phyloP scores from a whole-genome alignment of 768 basidiomycete species.

The Nidularia sp. region DNA sequence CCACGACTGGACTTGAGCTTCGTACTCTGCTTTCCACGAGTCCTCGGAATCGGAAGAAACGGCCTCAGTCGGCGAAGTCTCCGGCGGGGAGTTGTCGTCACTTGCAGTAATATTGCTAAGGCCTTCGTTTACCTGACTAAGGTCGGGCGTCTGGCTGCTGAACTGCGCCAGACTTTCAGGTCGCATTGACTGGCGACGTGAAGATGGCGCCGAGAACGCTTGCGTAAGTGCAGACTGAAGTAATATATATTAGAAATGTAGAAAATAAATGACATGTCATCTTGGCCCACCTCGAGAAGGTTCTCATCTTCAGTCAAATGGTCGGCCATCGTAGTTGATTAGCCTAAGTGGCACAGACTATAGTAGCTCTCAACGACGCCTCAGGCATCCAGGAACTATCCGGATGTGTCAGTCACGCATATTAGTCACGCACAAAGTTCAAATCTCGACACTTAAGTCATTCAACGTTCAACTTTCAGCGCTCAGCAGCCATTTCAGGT shows the following conservation, averaged over 20 bases:
- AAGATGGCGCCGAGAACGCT: slow-evolving; percentile 23
- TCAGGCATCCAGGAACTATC: no score
- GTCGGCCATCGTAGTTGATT: background rate
- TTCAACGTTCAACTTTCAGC: no score
- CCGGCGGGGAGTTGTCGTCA: background rate
- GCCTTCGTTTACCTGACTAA: background rate
- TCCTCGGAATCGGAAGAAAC: slow-evolving; percentile 28
- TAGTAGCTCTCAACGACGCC: no score
- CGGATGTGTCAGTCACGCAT: no score
- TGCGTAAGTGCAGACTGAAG: slow-evolving; percentile 25
- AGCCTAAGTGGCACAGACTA: no score
- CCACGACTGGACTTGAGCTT: slow-evolving; percentile 67
- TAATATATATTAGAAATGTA: slow-evolving; percentile 1
- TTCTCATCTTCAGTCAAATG: slow-evolving; percentile 12
- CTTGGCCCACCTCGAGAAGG: slow-evolving; percentile 22
- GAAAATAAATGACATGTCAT: background rate
- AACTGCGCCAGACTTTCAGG: slow-evolving; percentile 1
- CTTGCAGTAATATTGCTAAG: background rate
- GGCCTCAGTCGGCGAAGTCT: slow-evolving; percentile 5
- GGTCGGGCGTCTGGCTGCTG: background rate
- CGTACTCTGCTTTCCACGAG: slow-evolving; percentile 65
- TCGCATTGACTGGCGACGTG: slow-evolving; percentile 9
- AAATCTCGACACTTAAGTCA: no score
- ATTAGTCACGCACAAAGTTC: no score
- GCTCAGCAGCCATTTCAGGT: no score